Evolutionary conservation across 2,329 filamentous ascomycete species (phyloP), one percentile per base, ranked within the genome.

Genomic region (Sporothrix variecibatus): DNA sequence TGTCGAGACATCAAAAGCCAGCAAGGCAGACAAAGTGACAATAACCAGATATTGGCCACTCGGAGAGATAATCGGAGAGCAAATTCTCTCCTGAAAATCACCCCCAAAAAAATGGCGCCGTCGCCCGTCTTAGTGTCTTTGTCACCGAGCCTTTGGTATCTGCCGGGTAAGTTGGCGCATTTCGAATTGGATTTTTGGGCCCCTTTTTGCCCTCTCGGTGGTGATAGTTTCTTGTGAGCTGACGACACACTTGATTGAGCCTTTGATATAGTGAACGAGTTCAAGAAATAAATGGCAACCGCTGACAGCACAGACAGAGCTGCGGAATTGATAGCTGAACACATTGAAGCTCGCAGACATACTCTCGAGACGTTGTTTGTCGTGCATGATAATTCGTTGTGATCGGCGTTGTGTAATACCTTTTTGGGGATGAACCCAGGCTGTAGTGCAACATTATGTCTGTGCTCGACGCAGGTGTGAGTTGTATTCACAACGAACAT

Each of bases 51-150:
- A 1, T 31, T 31, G 20, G 12, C 40, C n/a, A 8, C 28, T 58
- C 15, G 56, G 56, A 58, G 56, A 31, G 56, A 58, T 31, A 31
- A 58, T 31, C 56, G 26, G 56, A 58, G 56, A 58, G 26, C 56
- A 58, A 31, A 26, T 58, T 58, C 56, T 58, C 56, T 58, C 56
- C 56, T 58, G 56, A 58, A 58, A 31, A 58, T 58, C n/a, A n/a
- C n/a, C 56, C 56, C 26, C 28, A 31, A 9, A 31, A 6, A 26
- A 7, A 26, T 58, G 3, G 56, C 26, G 26, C 56, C 56, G 26
- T 58, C 56, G 56, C 56, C 56, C 56, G 12, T 17, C 26, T 58
- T 34, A 60, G 56, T 60, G 56, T 17, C 26, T 31, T n/a, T 49
- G 43, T 5, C 34, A 34, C 34, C 34, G 34, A 4, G 34, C 34